Conservation (phyloP, 225 moss, liverwort and hornwort species). For the Straminergon stramineum region DNA sequence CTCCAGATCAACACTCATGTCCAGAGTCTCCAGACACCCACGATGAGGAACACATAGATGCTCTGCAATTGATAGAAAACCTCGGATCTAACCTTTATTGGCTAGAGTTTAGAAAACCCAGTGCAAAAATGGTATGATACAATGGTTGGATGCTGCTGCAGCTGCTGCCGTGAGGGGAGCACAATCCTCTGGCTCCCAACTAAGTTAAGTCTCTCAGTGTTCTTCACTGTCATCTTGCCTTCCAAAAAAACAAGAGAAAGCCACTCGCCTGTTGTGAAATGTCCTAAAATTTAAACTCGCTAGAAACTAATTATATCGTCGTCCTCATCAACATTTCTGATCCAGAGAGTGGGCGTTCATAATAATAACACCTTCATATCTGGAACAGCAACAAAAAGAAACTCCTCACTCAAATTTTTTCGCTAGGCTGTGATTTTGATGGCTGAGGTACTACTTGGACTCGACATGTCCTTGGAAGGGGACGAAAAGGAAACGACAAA, state of each 20-base stretch:
- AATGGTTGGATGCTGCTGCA: neutral
- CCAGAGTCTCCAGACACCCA: neutral
- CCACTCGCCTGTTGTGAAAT: neutral
- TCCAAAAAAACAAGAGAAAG: neutral
- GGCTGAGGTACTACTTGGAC: neutral
- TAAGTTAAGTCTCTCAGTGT: neutral
- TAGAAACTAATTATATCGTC: neutral
- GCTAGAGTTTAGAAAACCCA: conserved; percentile 6
- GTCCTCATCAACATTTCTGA: neutral
- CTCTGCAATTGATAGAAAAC: neutral
- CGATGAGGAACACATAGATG: neutral
- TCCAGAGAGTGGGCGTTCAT: neutral
- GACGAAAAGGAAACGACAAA: neutral
- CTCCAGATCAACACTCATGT: too few species aligned
- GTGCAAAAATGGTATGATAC: conserved; percentile 48
- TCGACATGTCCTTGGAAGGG: neutral
- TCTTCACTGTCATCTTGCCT: neutral
- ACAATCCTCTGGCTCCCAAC: neutral
- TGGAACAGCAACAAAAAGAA: neutral
- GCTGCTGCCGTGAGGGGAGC: neutral
- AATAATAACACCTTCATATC: neutral
- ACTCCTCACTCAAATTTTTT: neutral
- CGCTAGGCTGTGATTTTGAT: neutral
- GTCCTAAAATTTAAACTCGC: neutral
- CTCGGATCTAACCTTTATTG: conserved; percentile 12